Evolutionary conservation across 805 yeast species (phyloP).

Genomic region (Torulaspora gathmanii): DNA sequence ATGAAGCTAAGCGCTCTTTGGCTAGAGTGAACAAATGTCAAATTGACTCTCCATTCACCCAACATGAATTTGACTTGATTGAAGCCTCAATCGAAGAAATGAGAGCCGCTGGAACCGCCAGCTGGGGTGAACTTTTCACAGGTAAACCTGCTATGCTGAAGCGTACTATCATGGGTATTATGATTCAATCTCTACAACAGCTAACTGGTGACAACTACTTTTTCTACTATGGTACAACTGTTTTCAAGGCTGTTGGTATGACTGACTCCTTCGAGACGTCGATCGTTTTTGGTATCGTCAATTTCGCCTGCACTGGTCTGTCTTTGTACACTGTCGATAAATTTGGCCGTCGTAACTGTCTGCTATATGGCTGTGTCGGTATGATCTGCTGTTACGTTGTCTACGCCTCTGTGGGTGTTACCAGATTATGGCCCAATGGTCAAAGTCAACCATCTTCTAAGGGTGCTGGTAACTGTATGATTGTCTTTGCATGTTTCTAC

Average conservation of each 20-base stretch:
- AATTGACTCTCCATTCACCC: slow-evolving; percentile 50
- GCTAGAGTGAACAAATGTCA: slow-evolving; percentile 54
- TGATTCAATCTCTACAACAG: slow-evolving; percentile 64
- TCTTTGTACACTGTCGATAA: slow-evolving; percentile 51
- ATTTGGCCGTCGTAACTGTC: slow-evolving; percentile 50
- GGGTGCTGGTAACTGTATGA: slow-evolving; percentile 67
- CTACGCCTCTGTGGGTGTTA: slow-evolving; percentile 62
- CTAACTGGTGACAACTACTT: slow-evolving; percentile 65
- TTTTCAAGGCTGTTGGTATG: slow-evolving; percentile 60
- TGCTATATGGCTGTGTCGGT: slow-evolving; percentile 47
- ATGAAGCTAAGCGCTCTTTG: slow-evolving; percentile 58
- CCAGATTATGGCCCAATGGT: slow-evolving; percentile 42
- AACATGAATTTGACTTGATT: slow-evolving; percentile 54
- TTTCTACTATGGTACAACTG: slow-evolving; percentile 63
- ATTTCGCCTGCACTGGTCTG: slow-evolving; percentile 53
- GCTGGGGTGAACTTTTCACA: slow-evolving; percentile 60
- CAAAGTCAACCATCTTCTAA: slow-evolving; percentile 33
- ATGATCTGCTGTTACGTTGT: slow-evolving; percentile 46
- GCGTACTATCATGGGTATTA: slow-evolving; percentile 49
- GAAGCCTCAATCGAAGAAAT: slow-evolving; percentile 60
- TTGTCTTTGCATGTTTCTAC: slow-evolving; percentile 65
- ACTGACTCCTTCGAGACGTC: slow-evolving; percentile 56
- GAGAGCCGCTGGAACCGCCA: slow-evolving; percentile 56
- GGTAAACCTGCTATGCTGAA: slow-evolving; percentile 59
- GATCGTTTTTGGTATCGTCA: slow-evolving; percentile 56